These are phyloP conservation scores for Castanea mollissima DNA, from an alignment of 306 rosid species.

Conservation along the genomic window DNA sequence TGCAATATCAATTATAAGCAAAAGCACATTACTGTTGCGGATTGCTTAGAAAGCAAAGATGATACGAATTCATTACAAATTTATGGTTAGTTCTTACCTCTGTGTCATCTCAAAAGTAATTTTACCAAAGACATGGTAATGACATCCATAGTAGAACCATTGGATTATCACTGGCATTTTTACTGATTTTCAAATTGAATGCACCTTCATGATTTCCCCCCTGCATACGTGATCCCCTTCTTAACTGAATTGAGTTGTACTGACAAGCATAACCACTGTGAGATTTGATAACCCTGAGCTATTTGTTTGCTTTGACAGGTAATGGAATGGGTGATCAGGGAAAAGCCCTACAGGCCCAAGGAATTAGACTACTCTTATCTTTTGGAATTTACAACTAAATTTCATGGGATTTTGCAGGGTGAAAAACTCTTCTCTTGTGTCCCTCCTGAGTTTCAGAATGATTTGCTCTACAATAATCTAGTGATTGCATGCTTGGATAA, in stretches of 20 bases:
- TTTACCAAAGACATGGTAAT: neutral
- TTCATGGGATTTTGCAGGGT: slow-evolving; percentile 83
- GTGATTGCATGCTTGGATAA: slow-evolving; percentile 86
- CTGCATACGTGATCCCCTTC: neutral
- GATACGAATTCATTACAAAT: neutral
- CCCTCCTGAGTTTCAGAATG: slow-evolving; percentile 76
- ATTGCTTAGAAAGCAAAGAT: neutral
- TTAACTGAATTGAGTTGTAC: neutral
- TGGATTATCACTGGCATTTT: neutral
- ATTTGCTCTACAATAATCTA: slow-evolving; percentile 81
- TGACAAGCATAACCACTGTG: neutral
- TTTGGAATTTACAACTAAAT: slow-evolving; percentile 70
- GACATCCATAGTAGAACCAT: neutral
- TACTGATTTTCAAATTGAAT: neutral
- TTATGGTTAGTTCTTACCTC: neutral
- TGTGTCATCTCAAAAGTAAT: neutral
- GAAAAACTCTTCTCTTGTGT: slow-evolving; percentile 63
- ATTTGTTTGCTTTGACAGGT: slow-evolving; percentile 49
- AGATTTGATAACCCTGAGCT: neutral
- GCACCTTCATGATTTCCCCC: neutral
- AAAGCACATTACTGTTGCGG: neutral
- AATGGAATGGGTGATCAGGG: slow-evolving; percentile 96
- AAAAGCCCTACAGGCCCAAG: slow-evolving; percentile 70
- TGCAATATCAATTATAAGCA: neutral
- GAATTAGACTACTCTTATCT: slow-evolving; percentile 86